Base-by-base conservation (phyloP, 2,329 filamentous ascomycete genomes). In the Meredithiella fracta region DNA sequence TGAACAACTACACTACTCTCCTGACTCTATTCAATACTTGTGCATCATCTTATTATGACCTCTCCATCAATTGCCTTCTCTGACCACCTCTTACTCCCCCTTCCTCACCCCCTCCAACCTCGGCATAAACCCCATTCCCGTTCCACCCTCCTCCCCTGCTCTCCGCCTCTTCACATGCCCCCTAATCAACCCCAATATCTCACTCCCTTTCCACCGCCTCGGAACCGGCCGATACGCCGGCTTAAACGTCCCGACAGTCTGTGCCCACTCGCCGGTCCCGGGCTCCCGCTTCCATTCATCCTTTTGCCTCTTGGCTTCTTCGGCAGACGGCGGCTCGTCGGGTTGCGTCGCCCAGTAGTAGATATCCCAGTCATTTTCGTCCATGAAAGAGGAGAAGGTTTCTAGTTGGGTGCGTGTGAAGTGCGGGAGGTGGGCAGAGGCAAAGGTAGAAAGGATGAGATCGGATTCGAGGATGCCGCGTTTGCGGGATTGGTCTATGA, bases 351-450 rank as follows among this genome's bases (percentile, higher is more conserved):
- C 88, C 92, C 92, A 98, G 76, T 98, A 98, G 76, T 98, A 98
- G 60, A 98, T 96, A 68, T 98, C 92, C 92, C 92, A 98, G 73
- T 98, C 92, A 70, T 98, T 98, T 72, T 98, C 92, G 69, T 98
- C 92, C 57, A 98, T 81, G 73, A 98, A 94, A 26, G 77, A 73
- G 68, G 97, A 91, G 73, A 92, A 97, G 69, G 94, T 80, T 63
- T 78, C 70, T 63, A 97, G 81, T 66, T 94, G 85, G 53, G 74
- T 69, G 4, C 73, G 68, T 1, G 78, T 79, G 86, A 98, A 94
- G 59, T 72, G 72, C 47, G 75, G 73, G 22, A 98, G 82, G 69
- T 94, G 77, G 55, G 75, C 73, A 62, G 91, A 80, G 61, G 92
- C 92, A 67, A 98, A 98, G 62, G 92, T 98, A 59, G 88, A 95